Conservation (phyloP, 2,329 filamentous ascomycete species). For the Botrytis galanthina region DNA sequence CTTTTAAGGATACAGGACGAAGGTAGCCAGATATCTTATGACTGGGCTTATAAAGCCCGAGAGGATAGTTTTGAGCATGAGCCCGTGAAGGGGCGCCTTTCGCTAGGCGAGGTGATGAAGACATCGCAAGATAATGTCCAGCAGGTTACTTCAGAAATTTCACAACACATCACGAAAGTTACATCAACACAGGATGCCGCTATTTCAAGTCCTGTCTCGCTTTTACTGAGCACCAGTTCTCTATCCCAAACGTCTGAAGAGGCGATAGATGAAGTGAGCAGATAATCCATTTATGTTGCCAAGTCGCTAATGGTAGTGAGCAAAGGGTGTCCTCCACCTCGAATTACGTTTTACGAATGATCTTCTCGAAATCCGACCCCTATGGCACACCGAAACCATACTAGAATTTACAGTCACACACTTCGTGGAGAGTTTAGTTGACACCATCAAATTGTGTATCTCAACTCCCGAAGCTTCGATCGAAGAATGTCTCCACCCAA, state of each 20-base stretch:
- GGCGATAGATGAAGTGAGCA: slow-evolving; percentile 33
- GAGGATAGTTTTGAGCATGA: slow-evolving; percentile 26
- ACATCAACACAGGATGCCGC: neutral
- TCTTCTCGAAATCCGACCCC: slow-evolving; percentile 41
- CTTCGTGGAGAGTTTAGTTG: slow-evolving; percentile 45
- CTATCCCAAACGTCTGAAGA: slow-evolving; percentile 20
- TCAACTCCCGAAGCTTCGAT: slow-evolving; percentile 37
- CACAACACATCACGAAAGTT: slow-evolving; percentile 28
- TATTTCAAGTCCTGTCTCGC: slow-evolving; percentile 16
- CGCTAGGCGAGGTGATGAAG: slow-evolving; percentile 39
- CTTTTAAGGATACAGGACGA: slow-evolving; percentile 45
- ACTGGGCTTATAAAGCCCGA: slow-evolving; percentile 41
- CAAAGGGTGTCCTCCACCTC: slow-evolving; percentile 6
- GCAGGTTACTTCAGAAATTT: slow-evolving; percentile 36
- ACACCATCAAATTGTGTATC: slow-evolving; percentile 42
- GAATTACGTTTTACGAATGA: slow-evolving; percentile 22
- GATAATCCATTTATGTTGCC: neutral
- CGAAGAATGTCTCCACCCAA: slow-evolving; percentile 38
- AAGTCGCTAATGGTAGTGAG: slow-evolving; percentile 9
- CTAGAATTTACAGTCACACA: slow-evolving; percentile 43
- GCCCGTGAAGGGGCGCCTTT: slow-evolving; percentile 29
- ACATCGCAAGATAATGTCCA: slow-evolving; percentile 38
- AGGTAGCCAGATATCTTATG: slow-evolving; percentile 37
- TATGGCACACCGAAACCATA: slow-evolving; percentile 40
- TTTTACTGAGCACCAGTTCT: slow-evolving; percentile 26